phyloP scores from a whole-genome alignment of 371 early-diverging fungal genomes.

The Apophysomyces elegans region DNA sequence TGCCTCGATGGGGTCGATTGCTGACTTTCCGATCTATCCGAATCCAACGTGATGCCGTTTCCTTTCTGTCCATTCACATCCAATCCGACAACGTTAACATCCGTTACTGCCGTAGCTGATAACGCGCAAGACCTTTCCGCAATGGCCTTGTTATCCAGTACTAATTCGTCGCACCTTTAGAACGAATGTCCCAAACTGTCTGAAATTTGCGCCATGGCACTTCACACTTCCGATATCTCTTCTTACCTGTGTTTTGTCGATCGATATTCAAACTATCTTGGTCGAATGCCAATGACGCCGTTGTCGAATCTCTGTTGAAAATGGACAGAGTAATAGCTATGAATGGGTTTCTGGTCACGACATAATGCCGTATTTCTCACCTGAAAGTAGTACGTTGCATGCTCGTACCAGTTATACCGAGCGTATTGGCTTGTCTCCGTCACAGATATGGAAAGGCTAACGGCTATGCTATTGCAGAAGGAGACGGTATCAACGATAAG shows the following conservation, averaged over 20 bases:
- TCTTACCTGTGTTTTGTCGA: neutral
- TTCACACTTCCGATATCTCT: neutral
- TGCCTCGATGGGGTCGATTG: neutral
- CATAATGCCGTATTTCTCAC: neutral
- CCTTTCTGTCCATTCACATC: too few species aligned
- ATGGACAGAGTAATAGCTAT: neutral
- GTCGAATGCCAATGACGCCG: constrained; percentile 5
- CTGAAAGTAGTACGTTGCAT: constrained; percentile 1
- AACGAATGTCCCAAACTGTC: neutral
- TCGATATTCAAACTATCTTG: neutral
- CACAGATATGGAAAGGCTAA: constrained; percentile 2
- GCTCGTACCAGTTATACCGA: constrained; percentile 5
- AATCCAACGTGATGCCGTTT: neutral
- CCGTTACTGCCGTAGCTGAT: neutral
- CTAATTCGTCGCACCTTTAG: neutral
- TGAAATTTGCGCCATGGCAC: neutral
- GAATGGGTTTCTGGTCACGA: neutral
- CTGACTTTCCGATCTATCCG: neutral
- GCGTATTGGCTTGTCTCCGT: constrained; percentile 8
- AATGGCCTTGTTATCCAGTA: neutral
- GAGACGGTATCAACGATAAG: neutral
- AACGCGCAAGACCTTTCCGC: neutral
- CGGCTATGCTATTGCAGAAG: neutral
- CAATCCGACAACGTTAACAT: neutral
- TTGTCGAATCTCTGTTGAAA: neutral